Evolutionary conservation across 805 yeast species (phyloP).

Genomic region (Sugiyamaella marilandica): DNA sequence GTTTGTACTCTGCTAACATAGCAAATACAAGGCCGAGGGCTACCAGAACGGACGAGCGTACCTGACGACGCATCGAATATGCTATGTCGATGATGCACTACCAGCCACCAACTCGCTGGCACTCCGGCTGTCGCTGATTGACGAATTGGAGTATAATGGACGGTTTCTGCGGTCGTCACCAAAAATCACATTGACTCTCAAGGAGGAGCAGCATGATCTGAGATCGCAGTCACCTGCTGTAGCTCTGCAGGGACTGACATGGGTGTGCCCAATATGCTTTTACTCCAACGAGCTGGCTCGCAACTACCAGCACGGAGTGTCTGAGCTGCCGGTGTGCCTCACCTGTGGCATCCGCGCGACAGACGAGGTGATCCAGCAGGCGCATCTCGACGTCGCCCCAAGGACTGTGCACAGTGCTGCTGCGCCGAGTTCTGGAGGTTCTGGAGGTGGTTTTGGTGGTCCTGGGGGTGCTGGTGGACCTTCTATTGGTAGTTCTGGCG

Average conservation of each 20-base stretch:
- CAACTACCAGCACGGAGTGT: slow-evolving; percentile 28
- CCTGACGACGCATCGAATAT: slow-evolving; percentile 65
- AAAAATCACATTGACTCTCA: slow-evolving; percentile 51
- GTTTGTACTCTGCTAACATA: slow-evolving; percentile 6
- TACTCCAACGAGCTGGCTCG: slow-evolving; percentile 48
- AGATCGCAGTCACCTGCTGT: slow-evolving; percentile 4
- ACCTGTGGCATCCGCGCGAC: slow-evolving; percentile 59
- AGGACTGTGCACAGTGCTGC: background rate
- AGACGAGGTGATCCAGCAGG: slow-evolving; percentile 33
- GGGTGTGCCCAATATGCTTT: slow-evolving; percentile 93
- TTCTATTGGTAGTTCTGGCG: background rate
- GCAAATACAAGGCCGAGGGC: slow-evolving; percentile 54
- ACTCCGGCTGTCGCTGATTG: slow-evolving; percentile 42
- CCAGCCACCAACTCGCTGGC: slow-evolving; percentile 44
- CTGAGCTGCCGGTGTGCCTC: slow-evolving; percentile 44
- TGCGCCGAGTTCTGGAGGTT: background rate
- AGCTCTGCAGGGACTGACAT: slow-evolving; percentile 33
- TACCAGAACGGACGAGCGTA: slow-evolving; percentile 76
- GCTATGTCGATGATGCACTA: slow-evolving; percentile 57
- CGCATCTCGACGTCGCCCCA: slow-evolving; percentile 11
- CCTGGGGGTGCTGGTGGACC: background rate
- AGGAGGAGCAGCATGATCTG: slow-evolving; percentile 9
- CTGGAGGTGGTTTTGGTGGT: background rate
- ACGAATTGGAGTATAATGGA: slow-evolving; percentile 36
- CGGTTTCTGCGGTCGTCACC: slow-evolving; percentile 77